Evolutionary conservation across 768 basidiomycete species (phyloP).

Genomic region (Saitozyma podzolica): DNA sequence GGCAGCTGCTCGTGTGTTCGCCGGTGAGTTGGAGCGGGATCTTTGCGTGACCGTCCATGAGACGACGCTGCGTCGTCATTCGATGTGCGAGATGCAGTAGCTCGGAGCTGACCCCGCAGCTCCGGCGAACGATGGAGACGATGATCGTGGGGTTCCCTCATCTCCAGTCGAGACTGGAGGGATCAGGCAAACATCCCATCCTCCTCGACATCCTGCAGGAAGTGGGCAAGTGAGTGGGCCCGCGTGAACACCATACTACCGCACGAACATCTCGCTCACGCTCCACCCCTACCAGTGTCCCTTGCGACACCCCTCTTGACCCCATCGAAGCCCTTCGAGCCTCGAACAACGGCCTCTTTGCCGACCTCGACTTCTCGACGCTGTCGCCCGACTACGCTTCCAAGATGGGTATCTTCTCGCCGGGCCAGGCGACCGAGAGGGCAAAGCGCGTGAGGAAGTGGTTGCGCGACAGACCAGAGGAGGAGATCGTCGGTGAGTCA

Average conservation of each 20-base stretch:
- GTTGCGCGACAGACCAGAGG: constrained; percentile 44
- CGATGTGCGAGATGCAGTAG: too few relatives aligned
- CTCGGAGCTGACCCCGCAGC: background rate
- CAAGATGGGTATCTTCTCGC: constrained; percentile 45
- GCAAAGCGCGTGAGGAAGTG: constrained; percentile 42
- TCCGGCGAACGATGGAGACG: constrained; percentile 49
- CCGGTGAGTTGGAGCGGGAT: constrained; percentile 15
- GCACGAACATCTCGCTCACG: background rate
- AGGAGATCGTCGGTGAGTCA: constrained; percentile 46
- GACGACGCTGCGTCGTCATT: background rate
- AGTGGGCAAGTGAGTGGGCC: constrained; percentile 37
- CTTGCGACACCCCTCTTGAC: constrained; percentile 35
- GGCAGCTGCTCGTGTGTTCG: constrained; percentile 45
- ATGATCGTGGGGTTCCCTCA: constrained; percentile 34
- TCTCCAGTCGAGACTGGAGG: constrained; percentile 30
- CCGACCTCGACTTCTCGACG: constrained; percentile 38
- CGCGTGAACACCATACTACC: constrained; percentile 13
- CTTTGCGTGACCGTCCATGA: too few relatives aligned
- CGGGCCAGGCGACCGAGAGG: constrained; percentile 17
- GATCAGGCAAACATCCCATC: constrained; percentile 37
- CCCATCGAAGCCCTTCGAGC: constrained; percentile 23
- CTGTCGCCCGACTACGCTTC: constrained; percentile 40
- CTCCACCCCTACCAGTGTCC: constrained; percentile 3
- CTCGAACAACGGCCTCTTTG: constrained; percentile 40
- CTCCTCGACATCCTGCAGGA: constrained; percentile 50